A percentile compares a stretch with the other conserved stretches of the same genome.
These are phyloP conservation scores for Hippophae tibetana DNA, from an alignment of 306 rosid species.

Conservation along the genomic window DNA sequence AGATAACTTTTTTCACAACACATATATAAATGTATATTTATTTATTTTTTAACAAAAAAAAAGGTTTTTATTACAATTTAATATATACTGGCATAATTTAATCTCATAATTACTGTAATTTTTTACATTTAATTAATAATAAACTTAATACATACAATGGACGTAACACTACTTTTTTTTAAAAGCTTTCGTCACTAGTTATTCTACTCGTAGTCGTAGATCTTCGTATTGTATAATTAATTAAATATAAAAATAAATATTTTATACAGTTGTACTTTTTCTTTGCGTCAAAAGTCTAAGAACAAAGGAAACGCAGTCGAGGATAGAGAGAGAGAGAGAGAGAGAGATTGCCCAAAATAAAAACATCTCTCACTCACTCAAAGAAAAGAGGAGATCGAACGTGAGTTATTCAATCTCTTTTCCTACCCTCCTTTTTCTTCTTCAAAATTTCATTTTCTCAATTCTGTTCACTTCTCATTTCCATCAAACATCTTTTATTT, in stretches of 20 bases:
- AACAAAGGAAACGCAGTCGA: not conserved
- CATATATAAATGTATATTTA: no score
- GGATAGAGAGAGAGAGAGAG: constrained; percentile 9
- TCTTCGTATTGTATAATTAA: no score
- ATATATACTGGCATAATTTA: no score
- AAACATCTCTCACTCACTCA: constrained; percentile 27
- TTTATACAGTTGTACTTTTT: constrained; percentile 12
- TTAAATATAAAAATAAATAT: not conserved
- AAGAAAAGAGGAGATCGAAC: constrained; percentile 20
- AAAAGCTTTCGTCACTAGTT: no score
- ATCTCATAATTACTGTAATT: no score
- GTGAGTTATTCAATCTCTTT: constrained; percentile 1
- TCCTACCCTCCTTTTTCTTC: constrained; percentile 7
- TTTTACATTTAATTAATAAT: no score
- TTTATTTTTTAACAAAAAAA: no score
- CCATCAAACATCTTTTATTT: not conserved
- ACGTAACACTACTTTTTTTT: no score
- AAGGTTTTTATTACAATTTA: no score
- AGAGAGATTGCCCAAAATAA: constrained; percentile 30
- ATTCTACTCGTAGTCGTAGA: no score
- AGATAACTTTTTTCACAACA: no score
- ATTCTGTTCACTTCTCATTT: constrained; percentile 1
- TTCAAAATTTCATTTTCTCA: constrained; percentile 2
- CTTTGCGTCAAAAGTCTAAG: constrained; percentile 2
- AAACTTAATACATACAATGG: no score